Base-by-base conservation (phyloP, 1,139 yeast species). In the Geotrichum histeridarum region DNA sequence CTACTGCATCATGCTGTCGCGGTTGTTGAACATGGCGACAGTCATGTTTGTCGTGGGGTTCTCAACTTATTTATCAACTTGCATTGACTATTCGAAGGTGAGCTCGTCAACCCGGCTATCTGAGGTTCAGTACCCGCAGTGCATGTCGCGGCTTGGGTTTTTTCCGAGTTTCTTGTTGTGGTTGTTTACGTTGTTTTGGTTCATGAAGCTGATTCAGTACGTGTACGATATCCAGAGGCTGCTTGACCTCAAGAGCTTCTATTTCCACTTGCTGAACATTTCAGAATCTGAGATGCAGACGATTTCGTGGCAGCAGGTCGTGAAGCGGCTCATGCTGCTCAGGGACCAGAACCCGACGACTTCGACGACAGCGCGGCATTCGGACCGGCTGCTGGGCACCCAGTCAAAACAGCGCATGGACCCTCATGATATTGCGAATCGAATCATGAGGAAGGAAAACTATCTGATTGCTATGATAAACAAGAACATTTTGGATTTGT, bases 371-470 rank as follows among this genome's bases (percentile, higher is more conserved):
- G 50, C 61, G 22, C 59, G 61, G 36, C 53, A 51, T 47, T 74
- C 55, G 75, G 72, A 11, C 77, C 81, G 57, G 87, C 83, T 67
- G 41, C 75, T 83, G 54, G 83, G 60, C n/a, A 53, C 59, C 27
- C 61, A 81, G 57, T 82, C 91, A 0, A 86, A 84, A 63, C 81
- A 83, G 49, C 75, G 91, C 58, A 76, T 93, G 54, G 93, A 88
- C 66, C 95, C 98, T 2, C 97, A 90, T 68, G 95, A 86, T 64
- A 88, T 93, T 55, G 98, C 98, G 12, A 94, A 93, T 67, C 76
- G 99, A 58, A 87, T 93, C 56, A 91, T 93, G 99, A 77, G 99
- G 55, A 86, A 84, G 61, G 99, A 94, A 61, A 93, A 93, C 67
- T 93, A 91, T 67, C 78, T 89, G 75, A 88, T 93, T 65, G 97